Evolutionary conservation across 495 filamentous ascomycete genomes (phyloP), one percentile per base, ranked within the genome.

Genomic region (Hyaloscypha variabilis): DNA sequence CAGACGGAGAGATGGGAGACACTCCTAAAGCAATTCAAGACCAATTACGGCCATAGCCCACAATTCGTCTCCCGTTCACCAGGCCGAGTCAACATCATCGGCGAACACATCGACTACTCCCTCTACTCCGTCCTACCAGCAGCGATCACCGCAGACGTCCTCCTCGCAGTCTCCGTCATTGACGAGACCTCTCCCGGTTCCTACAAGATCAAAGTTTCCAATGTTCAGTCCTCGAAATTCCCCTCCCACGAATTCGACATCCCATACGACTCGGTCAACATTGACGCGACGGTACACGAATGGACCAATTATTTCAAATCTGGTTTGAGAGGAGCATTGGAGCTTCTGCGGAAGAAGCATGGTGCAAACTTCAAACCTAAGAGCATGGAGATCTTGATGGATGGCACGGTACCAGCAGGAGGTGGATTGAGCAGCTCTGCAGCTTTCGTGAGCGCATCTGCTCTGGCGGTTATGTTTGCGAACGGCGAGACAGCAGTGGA

Each of bases 271-370:
- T 69, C 77, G 25, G 84, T 96, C 58, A 87, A 94, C 65, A 93
- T 97, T 75, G 91, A 96, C 75, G 82, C 88, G 51, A 90, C 87
- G 67, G 81, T 88, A 67, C 91, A 94, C 67, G 93, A 97, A 77
- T 99, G 96, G 96, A 89, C 93, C 54, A 98, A 97, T 73, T 99
- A 99, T 82, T 97, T 99, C 86, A 97, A 93, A 78, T 89, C 92
- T 24, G 96, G 95, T 0, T 82, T 97, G 51, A 80, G 86, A 4
- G 95, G 93, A 21, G 94, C 94, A 6, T 71, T 96, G 34, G 86
- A 92, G 73, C 80, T 97, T 58, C 78, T 99, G 70, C 85, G 85
- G 68, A 86, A 90, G 80, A 88, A 89, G 70, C 79, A 83, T 34
- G 81, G 83, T 14, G 62, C 75, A 2, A 77, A 81, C 58, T 87